phyloP scores from a whole-genome alignment of 768 basidiomycete species.

The Hericium alpestre region DNA sequence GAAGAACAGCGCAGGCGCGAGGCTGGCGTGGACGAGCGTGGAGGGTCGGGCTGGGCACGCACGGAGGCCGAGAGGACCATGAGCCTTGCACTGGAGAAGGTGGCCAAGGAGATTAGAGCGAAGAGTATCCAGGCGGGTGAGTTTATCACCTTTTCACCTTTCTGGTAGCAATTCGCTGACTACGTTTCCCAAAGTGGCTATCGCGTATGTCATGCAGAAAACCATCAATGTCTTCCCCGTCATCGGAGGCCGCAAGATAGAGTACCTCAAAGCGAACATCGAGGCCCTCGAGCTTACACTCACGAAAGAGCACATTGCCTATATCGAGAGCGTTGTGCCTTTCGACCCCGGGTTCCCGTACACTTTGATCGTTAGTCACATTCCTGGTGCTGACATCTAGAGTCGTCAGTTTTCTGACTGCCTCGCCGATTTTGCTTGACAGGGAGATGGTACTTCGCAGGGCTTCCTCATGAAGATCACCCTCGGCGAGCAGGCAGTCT shows the following conservation, averaged over 20 bases:
- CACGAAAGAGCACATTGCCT: slow-evolving; percentile 29
- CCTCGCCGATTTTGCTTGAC: too few species aligned
- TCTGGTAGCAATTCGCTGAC: neutral
- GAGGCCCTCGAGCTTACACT: slow-evolving; percentile 34
- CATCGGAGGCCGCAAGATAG: slow-evolving; percentile 35
- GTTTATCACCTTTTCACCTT: neutral
- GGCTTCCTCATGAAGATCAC: too few species aligned
- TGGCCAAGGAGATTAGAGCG: slow-evolving; percentile 23
- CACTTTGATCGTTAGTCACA: slow-evolving; percentile 12
- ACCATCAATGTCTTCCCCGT: slow-evolving; percentile 35
- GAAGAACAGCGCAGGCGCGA: slow-evolving; percentile 24
- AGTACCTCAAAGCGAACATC: slow-evolving; percentile 34
- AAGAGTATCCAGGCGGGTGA: slow-evolving; percentile 17
- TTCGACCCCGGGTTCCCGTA: slow-evolving; percentile 33
- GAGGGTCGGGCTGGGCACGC: slow-evolving; percentile 4
- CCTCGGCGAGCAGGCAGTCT: too few species aligned
- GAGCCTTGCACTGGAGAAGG: slow-evolving; percentile 9
- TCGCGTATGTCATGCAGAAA: slow-evolving; percentile 40
- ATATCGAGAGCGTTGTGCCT: slow-evolving; percentile 25
- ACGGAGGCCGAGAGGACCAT: slow-evolving; percentile 8
- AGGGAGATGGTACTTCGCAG: too few species aligned
- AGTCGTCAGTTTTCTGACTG: too few species aligned
- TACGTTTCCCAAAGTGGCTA: slow-evolving; percentile 24
- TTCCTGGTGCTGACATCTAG: too few species aligned
- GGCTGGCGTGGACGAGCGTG: slow-evolving; percentile 27